Conservation (phyloP, 768 basidiomycete genomes). For the Trametes meyenii region DNA sequence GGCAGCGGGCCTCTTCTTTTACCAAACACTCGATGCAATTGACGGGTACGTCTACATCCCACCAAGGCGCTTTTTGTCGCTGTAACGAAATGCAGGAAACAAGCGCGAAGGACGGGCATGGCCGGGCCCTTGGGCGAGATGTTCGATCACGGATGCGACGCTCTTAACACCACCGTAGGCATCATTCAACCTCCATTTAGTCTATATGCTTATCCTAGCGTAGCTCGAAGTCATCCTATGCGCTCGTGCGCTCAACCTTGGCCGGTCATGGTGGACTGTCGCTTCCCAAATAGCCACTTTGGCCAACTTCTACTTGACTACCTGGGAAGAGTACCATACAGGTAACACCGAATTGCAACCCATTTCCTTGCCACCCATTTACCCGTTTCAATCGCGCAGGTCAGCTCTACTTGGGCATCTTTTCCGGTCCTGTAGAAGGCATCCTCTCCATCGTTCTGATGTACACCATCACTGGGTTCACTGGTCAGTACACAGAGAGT, state of each 20-base stretch:
- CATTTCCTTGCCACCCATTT: not conserved
- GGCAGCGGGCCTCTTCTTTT: conserved; percentile 86
- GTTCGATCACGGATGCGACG: conserved; percentile 98
- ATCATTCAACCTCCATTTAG: conserved; percentile 6
- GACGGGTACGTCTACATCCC: conserved; percentile 63
- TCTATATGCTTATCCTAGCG: not conserved
- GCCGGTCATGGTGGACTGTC: conserved; percentile 97
- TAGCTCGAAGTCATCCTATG: conserved; percentile 88
- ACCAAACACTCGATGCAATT: conserved; percentile 88
- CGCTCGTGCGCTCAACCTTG: conserved; percentile 84
- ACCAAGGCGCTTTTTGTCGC: not conserved
- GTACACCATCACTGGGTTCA: conserved; percentile 77
- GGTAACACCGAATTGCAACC: conserved; percentile 43
- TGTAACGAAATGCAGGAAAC: conserved; percentile 60
- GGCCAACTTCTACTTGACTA: conserved; percentile 73
- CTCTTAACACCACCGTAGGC: conserved; percentile 89
- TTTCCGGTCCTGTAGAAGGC: conserved; percentile 96
- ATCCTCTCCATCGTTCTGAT: conserved; percentile 83
- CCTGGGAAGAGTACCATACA: conserved; percentile 89
- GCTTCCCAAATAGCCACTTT: conserved; percentile 74
- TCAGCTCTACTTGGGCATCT: conserved; percentile 86
- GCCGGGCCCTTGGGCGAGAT: conserved; percentile 97
- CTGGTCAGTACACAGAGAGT: conserved; percentile 45
- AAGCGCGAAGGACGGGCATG: conserved; percentile 95
- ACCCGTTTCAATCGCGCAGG: conserved; percentile 44